Evolutionary conservation across 208 protist species (phyloP), one percentile per base, ranked within the genome.

Genomic region (Trypanosoma conorhini): DNA sequence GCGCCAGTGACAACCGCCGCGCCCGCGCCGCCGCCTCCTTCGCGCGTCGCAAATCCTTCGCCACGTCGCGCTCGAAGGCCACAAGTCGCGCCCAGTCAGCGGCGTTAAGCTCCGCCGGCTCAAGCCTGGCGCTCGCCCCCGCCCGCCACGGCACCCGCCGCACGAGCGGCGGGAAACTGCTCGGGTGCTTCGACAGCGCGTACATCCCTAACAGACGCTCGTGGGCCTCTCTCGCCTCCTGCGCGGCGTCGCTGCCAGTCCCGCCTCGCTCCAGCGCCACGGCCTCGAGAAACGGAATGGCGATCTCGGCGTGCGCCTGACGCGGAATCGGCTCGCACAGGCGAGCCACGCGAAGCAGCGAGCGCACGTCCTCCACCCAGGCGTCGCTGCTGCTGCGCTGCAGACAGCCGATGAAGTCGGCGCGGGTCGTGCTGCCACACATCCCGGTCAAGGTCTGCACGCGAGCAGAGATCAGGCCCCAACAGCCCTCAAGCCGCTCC

Each of bases 1-100:
- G 81, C 21, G 68, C 84, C 56, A 94, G 46, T 26, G 84, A 64
- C n/a, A 59, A 24, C 10, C 83, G 80, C 13, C 81, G 72, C 10
- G 81, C 89, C 64, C 87, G 76, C 65, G 80, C 77, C 22, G 79
- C 74, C 5, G 87, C 80, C 26, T 83, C 74, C 64, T 83, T 78
- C 30, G 87, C 76, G 30, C 63, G 64, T 30, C 63, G 26, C 74
- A 95, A 67, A 62, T 95, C 89, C 59, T 81, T 84, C n/a, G 87
- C 79, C 30, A 95, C 77, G 12, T 74, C 54, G 24, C 87, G 82
- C 72, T 95, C 89, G 60, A 95, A 95, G 13, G 55, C 52, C 13
- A 91, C 79, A 69, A 88, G 87, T 22, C 70, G 50, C 1, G 81
- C 60, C 87, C 89, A 95, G 63, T 95, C 89, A 31, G 61, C 68